Base-by-base conservation (phyloP, 345 rosid genomes). In the Dimocarpus longan region DNA sequence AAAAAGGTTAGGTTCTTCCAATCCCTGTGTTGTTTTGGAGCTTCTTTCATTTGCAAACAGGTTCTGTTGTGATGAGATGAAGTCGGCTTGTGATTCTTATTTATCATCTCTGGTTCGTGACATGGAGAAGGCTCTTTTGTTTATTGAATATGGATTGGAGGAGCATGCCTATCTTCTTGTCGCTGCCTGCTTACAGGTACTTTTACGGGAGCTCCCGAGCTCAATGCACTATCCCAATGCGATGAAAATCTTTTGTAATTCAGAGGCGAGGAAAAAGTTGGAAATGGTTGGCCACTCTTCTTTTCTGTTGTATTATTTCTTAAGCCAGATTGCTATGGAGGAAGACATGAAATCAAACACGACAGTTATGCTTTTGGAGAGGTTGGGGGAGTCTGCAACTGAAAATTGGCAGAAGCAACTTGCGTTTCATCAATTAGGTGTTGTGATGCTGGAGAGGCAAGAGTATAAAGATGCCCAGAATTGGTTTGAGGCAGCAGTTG, bases 401-500 rank as follows among this genome's bases (percentile, higher is more conserved):
- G 88, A 90, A 65, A 80, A 22, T 79, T 95, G 99, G 97, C 93
- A 95, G 85, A 92, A 89, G 65, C 98, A 92, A 83, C 89, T 92
- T 24, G 96, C 97, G 0, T 91, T 76, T 77, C 99, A 95, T 78
- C 97, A 86, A 66, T 80, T 93, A 72, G 98, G 99, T 43, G 95
- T 89, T 65, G 97, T 91, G 73, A 93, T 95, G 98, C 88, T 93
- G 22, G 97, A 89, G 84, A 90, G 98, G 84, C 86, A 86, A 79
- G 99, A 95, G 82, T 93, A 87, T 60, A 94, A 93, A 76, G 99
- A 95, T 78, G 98, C 99, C 22, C 90, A 92, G 79, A 84, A 81
- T 12, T 93, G 95, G 94, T 95, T 95, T 70, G 86, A 92, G 80
- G 83, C 81, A 21, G 97, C 98, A 0, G 92, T 77, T 11, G 91